phyloP scores from a whole-genome alignment of 2,329 filamentous ascomycete genomes.

The Phyllosticta citriasiana region DNA sequence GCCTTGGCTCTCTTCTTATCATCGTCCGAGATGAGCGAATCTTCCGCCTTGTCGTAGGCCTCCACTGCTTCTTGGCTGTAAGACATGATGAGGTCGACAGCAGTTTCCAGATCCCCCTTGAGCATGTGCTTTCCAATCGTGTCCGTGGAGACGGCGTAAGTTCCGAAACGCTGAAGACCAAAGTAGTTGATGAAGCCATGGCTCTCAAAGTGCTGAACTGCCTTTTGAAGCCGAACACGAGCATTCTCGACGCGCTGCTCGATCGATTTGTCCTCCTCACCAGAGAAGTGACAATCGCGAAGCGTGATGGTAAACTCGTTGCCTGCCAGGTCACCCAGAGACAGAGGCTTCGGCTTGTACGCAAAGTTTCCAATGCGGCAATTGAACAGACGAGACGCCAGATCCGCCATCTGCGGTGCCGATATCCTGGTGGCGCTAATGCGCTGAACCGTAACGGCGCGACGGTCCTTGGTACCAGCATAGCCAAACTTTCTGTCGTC shows the following conservation, averaged over 20 bases:
- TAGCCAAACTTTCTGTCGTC: slow-evolving; percentile 67
- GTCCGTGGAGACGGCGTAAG: slow-evolving; percentile 77
- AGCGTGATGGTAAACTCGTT: slow-evolving; percentile 92
- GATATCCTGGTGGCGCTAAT: slow-evolving; percentile 57
- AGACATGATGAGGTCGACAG: slow-evolving; percentile 65
- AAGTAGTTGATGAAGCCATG: slow-evolving; percentile 96
- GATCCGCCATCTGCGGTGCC: slow-evolving; percentile 51
- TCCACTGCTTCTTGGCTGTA: slow-evolving; percentile 57
- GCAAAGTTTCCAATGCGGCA: slow-evolving; percentile 68
- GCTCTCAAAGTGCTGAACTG: slow-evolving; percentile 57
- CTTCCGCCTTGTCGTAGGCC: slow-evolving; percentile 32
- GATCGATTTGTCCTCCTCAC: slow-evolving; percentile 24
- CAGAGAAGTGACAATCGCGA: slow-evolving; percentile 65
- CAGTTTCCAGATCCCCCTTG: slow-evolving; percentile 68
- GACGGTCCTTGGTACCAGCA: slow-evolving; percentile 83
- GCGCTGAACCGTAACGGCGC: slow-evolving; percentile 76
- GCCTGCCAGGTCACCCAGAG: slow-evolving; percentile 73
- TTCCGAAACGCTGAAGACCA: slow-evolving; percentile 92
- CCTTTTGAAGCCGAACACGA: slow-evolving; percentile 42
- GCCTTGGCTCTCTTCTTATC: slow-evolving; percentile 71
- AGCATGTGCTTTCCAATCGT: slow-evolving; percentile 76
- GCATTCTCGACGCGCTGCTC: slow-evolving; percentile 36
- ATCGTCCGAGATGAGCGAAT: slow-evolving; percentile 54
- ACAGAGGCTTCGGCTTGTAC: slow-evolving; percentile 60
- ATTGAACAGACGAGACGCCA: slow-evolving; percentile 54